Evolutionary conservation across 805 yeast species (phyloP).

Genomic region (Barnettozyma californica): DNA sequence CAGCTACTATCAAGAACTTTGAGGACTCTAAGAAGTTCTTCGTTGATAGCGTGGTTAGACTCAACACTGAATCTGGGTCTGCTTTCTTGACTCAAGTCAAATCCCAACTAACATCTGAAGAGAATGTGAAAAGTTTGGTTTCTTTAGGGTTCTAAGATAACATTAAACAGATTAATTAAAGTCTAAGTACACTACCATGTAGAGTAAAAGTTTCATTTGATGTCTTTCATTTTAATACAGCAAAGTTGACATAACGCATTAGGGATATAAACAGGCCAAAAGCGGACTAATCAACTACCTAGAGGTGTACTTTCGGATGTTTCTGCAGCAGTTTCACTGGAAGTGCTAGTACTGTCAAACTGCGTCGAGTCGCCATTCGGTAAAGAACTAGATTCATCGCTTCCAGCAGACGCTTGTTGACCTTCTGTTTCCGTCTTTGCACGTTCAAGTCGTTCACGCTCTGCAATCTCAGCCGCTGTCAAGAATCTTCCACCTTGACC

Average conservation of each 20-base stretch:
- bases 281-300: not conserved
- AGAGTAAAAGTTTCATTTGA: not conserved
- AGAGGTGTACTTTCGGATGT: not conserved
- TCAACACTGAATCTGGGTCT: conserved; percentile 17
- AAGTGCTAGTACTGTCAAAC: not conserved
- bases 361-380: not conserved
- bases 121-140: conserved; percentile 13
- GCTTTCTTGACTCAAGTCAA: conserved; percentile 17
- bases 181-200: not conserved
- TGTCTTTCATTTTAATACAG: not conserved
- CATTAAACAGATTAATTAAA: not conserved
- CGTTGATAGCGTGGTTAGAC: conserved; percentile 14
- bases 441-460: conserved; percentile 35
- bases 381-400: not conserved
- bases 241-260: not conserved
- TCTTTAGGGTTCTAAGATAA: conserved; percentile 13
- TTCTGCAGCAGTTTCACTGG: not conserved
- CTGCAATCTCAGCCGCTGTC: conserved; percentile 83
- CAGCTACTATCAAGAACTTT: conserved; percentile 11
- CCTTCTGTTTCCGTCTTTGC: conserved; percentile 20
- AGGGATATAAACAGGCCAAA: not conserved
- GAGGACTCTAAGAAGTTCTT: conserved; percentile 18
- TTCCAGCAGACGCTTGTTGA: not conserved
- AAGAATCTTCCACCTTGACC: conserved; percentile 98
- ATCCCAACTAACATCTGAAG: conserved; percentile 14